Base-by-base conservation (phyloP, 164 flowering plant species). In the Magnolia kwangsiensis region DNA sequence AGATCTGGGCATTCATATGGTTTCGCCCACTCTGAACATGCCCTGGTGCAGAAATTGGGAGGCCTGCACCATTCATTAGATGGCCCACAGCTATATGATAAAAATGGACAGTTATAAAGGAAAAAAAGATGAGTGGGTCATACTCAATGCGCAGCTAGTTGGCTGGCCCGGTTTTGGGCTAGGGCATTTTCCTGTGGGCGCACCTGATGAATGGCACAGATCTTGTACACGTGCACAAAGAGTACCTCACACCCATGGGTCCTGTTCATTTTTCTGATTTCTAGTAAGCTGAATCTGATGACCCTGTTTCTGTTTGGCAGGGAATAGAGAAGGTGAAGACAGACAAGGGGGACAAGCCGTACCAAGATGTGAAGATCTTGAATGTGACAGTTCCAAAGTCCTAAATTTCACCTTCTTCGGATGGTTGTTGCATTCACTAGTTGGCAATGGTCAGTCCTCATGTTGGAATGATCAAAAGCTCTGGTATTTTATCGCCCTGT, bases 251-350 rank as follows among this genome's bases (percentile, higher is more conserved):
- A 45, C 37, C 55, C 11, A 13, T 18, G 16, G 61, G 72, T 49
- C 63, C 63, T 51, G 67, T 50, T 73, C 9, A 13, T 16, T 19
- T 13, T 74, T 4, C 67, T 50, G 51, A 58, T 75, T 72, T 55
- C 61, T 55, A 14, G 18, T 55, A 55, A 8, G 61, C 61, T 16
- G 16, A 0, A 16, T 55, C 61, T 14, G 18, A 55, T 55, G 18
- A 11, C 18, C 18, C 13, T 55, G 19, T 59, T 49, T 68, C 16
- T 70, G 51, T 63, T 67, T 51, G 71, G 73, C 91, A 96, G 99
- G 95, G 78, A 24, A 90, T 96, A 78, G 99, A 96, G 88, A 94
- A 94, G 85, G 96, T 92, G 89, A 94, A 94, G 89, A 92, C 96
- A 19, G 98, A 96, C 85, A 93, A 81, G 84, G 72, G 59, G 31